Percentiles rank a stretch among this genome's conserved stretches.
These are phyloP conservation scores for Leucocoprinus birnbaumii DNA, from an alignment of 768 basidiomycete species.

Conservation along the genomic window DNA sequence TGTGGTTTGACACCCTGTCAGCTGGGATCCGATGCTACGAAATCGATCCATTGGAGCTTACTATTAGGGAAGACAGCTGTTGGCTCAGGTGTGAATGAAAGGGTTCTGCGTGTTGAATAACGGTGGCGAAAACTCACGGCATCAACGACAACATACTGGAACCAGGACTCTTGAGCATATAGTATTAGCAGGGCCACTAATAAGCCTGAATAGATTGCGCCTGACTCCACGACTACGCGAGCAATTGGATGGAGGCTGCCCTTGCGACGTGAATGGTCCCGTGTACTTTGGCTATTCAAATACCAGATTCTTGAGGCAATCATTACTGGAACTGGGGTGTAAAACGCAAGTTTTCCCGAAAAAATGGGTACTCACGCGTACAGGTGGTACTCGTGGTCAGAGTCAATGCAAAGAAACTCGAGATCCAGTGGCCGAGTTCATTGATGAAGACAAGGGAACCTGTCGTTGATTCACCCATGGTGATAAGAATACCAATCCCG, in stretches of 20 bases:
- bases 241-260: constrained; percentile 27
- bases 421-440: constrained; percentile 33
- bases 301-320: constrained; percentile 32
- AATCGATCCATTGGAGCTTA: background rate
- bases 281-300: constrained; percentile 23
- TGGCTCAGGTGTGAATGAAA: too few species aligned
- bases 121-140: constrained; percentile 21
- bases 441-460: constrained; percentile 28
- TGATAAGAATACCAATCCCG: constrained; percentile 28
- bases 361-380: constrained; percentile 20
- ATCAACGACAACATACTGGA: constrained; percentile 34
- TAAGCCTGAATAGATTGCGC: constrained; percentile 32
- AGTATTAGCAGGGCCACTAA: constrained; percentile 28
- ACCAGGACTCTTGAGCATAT: constrained; percentile 29
- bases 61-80: constrained; percentile 9
- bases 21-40: background rate
- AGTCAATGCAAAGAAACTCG: constrained; percentile 35
- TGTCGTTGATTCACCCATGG: constrained; percentile 24
- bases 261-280: constrained; percentile 14
- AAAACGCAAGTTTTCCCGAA: background rate
- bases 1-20: constrained; percentile 6
- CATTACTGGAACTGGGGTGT: constrained; percentile 16
- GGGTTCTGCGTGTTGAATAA: background rate
- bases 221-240: constrained; percentile 33
- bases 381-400: constrained; percentile 35